Base-by-base conservation (phyloP, 2,329 filamentous ascomycete species). In the Pseudocercospora eumusae region DNA sequence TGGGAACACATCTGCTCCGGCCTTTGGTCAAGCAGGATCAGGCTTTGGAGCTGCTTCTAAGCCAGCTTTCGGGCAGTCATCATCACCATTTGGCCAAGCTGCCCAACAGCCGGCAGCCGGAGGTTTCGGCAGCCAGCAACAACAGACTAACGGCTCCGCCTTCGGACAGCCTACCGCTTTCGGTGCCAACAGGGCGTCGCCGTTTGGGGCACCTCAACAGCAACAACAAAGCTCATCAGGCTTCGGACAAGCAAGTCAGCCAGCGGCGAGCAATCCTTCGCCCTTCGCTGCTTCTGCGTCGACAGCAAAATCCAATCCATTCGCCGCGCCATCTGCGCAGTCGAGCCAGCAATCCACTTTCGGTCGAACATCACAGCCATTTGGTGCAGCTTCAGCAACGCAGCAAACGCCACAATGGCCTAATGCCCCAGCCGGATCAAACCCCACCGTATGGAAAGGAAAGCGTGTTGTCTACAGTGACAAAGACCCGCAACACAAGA, bases 161-260 rank as follows among this genome's bases (percentile, higher is more conserved):
- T 68, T 68, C 31, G 61, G 64, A 40, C 61, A 68, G 47, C 59
- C 69, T 8, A 66, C 67, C n/a, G 60, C 65, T 20, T 68, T 71
- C 18, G 65, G 69, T 15, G 66, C 65, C 18, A 63, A 45, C 71
- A 71, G 62, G 57, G 68, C 61, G 20, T 73, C 69, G 54, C 71
- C 76, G 1, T 82, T 82, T 65, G 78, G 77, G 13, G 74, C 80
- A 60, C 73, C 79, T 7, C 21, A 60, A 33, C 31, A 62, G 13
- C 68, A 70, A 53, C 65, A 47, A 49, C n/a, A 28, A 21, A 33
- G 18, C 21, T 18, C 18, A 10, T 20, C n/a, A 1, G 52, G 52
- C 2, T 54, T 54, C n/a, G 52, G 52, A 4, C 52, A 54, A 25
- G 31, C 28, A 5, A 40, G 27, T n/a, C 52, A 40, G 2, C 52